A percentile compares a stretch with the other conserved stretches of the same genome.
Evolutionary conservation across 2,329 filamentous ascomycete genomes (phyloP).

Genomic region (Elsinoe perseae): DNA sequence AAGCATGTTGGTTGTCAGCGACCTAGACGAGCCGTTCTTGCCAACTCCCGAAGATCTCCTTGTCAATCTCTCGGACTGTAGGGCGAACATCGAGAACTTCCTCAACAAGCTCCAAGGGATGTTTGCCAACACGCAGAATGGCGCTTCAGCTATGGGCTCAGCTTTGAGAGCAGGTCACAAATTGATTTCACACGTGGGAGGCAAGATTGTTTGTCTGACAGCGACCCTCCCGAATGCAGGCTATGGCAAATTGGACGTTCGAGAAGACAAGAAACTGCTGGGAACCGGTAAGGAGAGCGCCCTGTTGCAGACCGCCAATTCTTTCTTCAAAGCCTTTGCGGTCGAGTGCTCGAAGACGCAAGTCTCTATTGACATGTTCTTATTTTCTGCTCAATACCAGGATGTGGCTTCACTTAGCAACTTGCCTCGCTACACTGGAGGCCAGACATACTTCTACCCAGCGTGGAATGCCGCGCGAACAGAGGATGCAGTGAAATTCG

Average conservation of each 20-base stretch:
- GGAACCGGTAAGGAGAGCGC: conserved; percentile 87
- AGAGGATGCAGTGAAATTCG: conserved; percentile 97
- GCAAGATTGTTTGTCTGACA: conserved; percentile 87
- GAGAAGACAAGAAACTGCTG: conserved; percentile 92
- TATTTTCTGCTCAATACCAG: conserved; percentile 93
- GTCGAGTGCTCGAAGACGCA: conserved; percentile 99
- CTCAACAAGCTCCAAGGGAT: conserved; percentile 85
- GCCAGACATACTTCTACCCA: conserved; percentile 97
- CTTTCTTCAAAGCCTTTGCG: conserved; percentile 98
- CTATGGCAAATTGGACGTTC: conserved; percentile 80
- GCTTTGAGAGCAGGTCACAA: conserved; percentile 90
- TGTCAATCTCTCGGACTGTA: conserved; percentile 80
- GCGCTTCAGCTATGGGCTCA: conserved; percentile 87
- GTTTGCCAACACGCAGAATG: conserved; percentile 92
- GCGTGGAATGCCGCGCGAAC: conserved; percentile 91
- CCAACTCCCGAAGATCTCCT: conserved; percentile 88
- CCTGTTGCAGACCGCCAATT: conserved; percentile 83
- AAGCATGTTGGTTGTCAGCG: conserved; percentile 87
- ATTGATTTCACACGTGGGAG: conserved; percentile 85
- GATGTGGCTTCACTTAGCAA: conserved; percentile 96
- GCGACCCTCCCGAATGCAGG: conserved; percentile 86
- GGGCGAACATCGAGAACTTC: conserved; percentile 85
- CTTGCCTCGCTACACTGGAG: conserved; percentile 88
- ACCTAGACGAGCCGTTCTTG: conserved; percentile 92
- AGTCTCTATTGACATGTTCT: conserved; percentile 96